These are phyloP conservation scores for Alliaria petiolata DNA, from an alignment of 345 rosid species.

Conservation along the genomic window DNA sequence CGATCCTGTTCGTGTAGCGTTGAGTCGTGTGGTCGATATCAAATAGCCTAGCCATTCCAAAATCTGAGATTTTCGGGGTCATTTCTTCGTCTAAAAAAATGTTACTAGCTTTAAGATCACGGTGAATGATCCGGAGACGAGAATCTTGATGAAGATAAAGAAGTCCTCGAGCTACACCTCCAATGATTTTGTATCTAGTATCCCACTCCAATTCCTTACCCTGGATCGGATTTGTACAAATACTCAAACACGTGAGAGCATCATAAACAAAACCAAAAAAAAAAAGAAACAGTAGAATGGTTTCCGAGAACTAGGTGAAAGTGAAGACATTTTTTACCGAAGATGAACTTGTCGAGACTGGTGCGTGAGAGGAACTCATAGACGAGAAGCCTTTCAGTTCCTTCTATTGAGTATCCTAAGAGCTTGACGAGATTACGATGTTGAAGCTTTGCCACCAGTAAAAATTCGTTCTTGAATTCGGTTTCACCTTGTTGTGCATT, in stretches of 20 bases:
- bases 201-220: conserved; percentile 29
- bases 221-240: conserved; percentile 20
- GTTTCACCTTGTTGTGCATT: conserved; percentile 35
- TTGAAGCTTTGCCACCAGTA: conserved; percentile 48
- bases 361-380: conserved; percentile 43
- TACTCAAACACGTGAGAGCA: conserved; percentile 8
- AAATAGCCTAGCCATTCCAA: conserved; percentile 48
- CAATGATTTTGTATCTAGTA: conserved; percentile 23
- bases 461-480: conserved; percentile 51
- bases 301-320: background rate
- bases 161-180: conserved; percentile 33
- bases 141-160: conserved; percentile 50
- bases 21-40: conserved; percentile 34
- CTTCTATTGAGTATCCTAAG: conserved; percentile 36
- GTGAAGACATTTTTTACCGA: conserved; percentile 23
- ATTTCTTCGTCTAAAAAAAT: conserved; percentile 40
- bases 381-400: conserved; percentile 44
- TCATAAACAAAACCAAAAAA: background rate
- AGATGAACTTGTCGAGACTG: conserved; percentile 43
- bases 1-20: conserved; percentile 39
- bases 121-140: conserved; percentile 48
- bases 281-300: background rate
- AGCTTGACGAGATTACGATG: conserved; percentile 48
- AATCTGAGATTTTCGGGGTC: conserved; percentile 61
- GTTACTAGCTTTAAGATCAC: conserved; percentile 61